Percentiles rank a stretch among this genome's conserved stretches.
phyloP scores from a whole-genome alignment of 805 yeast species.

The Candida nonsorbophila region DNA sequence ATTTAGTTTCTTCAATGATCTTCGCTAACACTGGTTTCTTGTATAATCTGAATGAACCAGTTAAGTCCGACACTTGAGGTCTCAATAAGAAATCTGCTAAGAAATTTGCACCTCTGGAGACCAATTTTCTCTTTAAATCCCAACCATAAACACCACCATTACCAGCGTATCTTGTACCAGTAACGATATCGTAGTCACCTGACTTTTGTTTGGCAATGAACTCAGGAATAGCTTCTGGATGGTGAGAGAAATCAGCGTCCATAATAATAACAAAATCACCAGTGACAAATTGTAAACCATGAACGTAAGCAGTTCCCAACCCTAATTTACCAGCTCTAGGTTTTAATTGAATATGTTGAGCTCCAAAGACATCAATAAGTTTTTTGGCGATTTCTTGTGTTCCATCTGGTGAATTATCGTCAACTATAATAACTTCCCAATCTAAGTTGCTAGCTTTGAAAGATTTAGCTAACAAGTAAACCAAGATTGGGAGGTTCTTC shows the following conservation, averaged over 20 bases:
- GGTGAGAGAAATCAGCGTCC: slow-evolving; percentile 85
- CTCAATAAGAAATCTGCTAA: slow-evolving; percentile 66
- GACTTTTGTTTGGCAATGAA: slow-evolving; percentile 60
- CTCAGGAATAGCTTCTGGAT: slow-evolving; percentile 74
- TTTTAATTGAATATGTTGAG: slow-evolving; percentile 55
- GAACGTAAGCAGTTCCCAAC: slow-evolving; percentile 76
- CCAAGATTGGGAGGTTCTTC: slow-evolving; percentile 57
- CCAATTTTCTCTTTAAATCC: slow-evolving; percentile 75
- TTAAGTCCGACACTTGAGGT: slow-evolving; percentile 68
- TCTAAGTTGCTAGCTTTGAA: slow-evolving; percentile 52
- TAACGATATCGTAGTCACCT: slow-evolving; percentile 47
- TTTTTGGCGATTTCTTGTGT: slow-evolving; percentile 69
- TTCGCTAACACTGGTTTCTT: slow-evolving; percentile 63
- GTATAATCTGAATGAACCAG: slow-evolving; percentile 74
- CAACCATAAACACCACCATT: slow-evolving; percentile 82
- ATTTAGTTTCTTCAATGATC: slow-evolving; percentile 60
- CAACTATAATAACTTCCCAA: slow-evolving; percentile 78
- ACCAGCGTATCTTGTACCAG: slow-evolving; percentile 70
- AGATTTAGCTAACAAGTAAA: slow-evolving; percentile 64
- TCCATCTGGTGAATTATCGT: slow-evolving; percentile 78
- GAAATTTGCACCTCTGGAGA: slow-evolving; percentile 76
- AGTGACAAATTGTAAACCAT: slow-evolving; percentile 64
- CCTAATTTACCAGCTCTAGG: slow-evolving; percentile 77
- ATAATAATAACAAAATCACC: slow-evolving; percentile 74
- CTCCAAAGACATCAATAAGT: slow-evolving; percentile 52